Conservation (phyloP, 768 basidiomycete genomes). For the Boletus coccyginus region DNA sequence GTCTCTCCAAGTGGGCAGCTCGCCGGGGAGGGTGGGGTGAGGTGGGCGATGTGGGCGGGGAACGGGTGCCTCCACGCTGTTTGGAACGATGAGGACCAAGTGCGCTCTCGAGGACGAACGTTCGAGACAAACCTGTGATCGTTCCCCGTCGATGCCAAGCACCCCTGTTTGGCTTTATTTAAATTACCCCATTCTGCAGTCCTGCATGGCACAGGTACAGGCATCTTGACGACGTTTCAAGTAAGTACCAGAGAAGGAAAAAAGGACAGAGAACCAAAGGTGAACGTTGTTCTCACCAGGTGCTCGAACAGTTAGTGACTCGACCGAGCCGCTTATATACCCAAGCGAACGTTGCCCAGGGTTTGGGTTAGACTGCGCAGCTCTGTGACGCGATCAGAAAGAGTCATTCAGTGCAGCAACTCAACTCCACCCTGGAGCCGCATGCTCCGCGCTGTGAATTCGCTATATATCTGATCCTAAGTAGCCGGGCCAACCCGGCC, state of each 20-base stretch:
- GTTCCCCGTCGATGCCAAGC: neutral
- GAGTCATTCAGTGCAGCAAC: neutral
- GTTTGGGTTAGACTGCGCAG: neutral
- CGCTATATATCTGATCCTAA: neutral
- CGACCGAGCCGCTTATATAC: neutral
- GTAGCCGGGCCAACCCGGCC: neutral
- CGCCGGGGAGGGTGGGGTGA: neutral
- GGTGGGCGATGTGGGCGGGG: neutral
- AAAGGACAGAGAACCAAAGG: neutral
- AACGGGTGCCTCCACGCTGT: neutral
- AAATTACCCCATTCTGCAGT: constrained; percentile 11
- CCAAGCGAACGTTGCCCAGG: neutral
- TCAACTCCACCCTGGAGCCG: constrained; percentile 22
- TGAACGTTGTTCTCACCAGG: neutral
- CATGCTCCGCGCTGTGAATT: neutral
- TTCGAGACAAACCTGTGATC: constrained; percentile 21
- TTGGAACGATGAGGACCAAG: neutral
- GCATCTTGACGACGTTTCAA: constrained; percentile 13
- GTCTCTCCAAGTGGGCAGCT: constrained; percentile 2
- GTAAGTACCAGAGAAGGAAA: neutral
- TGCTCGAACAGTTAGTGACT: neutral
- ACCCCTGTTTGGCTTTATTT: constrained; percentile 30
- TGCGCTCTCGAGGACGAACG: neutral
- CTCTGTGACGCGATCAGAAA: neutral
- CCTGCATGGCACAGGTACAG: constrained; percentile 16